phyloP scores from a whole-genome alignment of 768 basidiomycete species.

The Candolleomyces aberdarensis region DNA sequence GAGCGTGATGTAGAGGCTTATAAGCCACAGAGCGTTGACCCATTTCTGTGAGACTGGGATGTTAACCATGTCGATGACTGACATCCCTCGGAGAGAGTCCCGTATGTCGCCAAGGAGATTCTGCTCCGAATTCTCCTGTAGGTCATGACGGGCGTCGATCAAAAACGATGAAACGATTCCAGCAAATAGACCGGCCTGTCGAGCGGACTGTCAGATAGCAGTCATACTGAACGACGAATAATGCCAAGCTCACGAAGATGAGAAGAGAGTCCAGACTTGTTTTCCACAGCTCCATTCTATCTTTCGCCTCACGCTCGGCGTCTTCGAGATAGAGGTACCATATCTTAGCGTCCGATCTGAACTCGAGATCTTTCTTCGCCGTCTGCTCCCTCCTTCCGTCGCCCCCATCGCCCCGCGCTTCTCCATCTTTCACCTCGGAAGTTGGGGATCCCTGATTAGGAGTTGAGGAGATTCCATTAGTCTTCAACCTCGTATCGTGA shows the following conservation, averaged over 20 bases:
- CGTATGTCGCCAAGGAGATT: conserved; percentile 9
- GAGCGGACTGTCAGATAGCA: too few relatives aligned
- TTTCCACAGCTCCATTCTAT: background rate
- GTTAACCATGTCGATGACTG: background rate
- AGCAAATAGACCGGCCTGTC: conserved; percentile 20
- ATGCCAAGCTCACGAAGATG: background rate
- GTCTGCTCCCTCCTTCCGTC: too few relatives aligned
- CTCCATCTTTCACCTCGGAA: too few relatives aligned
- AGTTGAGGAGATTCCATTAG: too few relatives aligned
- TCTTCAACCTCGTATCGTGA: too few relatives aligned
- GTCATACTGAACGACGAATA: background rate
- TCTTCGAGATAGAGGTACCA: conserved; percentile 4
- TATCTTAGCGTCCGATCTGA: background rate
- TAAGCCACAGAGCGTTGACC: conserved; percentile 23
- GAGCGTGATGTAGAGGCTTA: conserved; percentile 21
- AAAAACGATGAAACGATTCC: conserved; percentile 17
- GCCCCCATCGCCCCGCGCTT: too few relatives aligned
- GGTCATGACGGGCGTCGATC: conserved; percentile 14
- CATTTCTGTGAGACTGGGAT: conserved; percentile 14
- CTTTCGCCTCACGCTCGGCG: background rate
- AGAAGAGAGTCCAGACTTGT: conserved; percentile 1
- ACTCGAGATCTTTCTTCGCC: background rate
- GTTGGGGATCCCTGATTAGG: too few relatives aligned
- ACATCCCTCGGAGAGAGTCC: background rate
- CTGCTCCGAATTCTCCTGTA: conserved; percentile 15